Conservation (phyloP, 805 yeast genomes). For the Suhomyces prunicola region DNA sequence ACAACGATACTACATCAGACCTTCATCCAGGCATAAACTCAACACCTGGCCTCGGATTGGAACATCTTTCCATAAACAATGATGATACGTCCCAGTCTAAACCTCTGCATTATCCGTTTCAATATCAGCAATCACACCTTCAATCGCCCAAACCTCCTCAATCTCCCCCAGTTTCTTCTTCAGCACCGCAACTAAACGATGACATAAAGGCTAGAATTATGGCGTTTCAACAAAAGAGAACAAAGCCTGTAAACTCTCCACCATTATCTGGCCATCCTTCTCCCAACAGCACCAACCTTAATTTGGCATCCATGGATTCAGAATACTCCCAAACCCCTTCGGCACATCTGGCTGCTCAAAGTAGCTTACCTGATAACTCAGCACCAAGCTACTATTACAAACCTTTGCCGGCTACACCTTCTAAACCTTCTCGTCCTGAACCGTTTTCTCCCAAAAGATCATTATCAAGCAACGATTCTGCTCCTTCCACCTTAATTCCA, state of each 20-base stretch:
- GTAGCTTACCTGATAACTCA: not conserved
- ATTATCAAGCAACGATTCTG: constrained; percentile 10
- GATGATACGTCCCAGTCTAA: not conserved
- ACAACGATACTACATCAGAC: not conserved
- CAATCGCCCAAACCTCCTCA: constrained; percentile 5
- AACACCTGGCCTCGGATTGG: not conserved
- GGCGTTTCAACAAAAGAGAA: constrained; percentile 82
- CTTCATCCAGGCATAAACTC: not conserved
- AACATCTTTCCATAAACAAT: not conserved
- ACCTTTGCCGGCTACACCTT: constrained; percentile 23
- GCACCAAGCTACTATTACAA: constrained; percentile 6
- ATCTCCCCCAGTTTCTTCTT: constrained; percentile 2
- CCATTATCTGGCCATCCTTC: constrained; percentile 10
- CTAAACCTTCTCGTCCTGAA: constrained; percentile 13
- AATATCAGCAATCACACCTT: not conserved
- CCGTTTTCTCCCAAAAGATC: constrained; percentile 3
- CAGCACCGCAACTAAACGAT: constrained; percentile 32
- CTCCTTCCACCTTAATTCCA: constrained; percentile 5
- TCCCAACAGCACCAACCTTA: constrained; percentile 4
- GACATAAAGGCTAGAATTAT: constrained; percentile 82
- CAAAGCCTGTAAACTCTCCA: constrained; percentile 17
- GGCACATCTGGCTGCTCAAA: not conserved
- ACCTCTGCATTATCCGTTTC: not conserved
- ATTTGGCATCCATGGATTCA: not conserved
- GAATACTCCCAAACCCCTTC: not conserved